phyloP scores from a whole-genome alignment of 148 eudicot genomes.

The Chenopodium suecicum region DNA sequence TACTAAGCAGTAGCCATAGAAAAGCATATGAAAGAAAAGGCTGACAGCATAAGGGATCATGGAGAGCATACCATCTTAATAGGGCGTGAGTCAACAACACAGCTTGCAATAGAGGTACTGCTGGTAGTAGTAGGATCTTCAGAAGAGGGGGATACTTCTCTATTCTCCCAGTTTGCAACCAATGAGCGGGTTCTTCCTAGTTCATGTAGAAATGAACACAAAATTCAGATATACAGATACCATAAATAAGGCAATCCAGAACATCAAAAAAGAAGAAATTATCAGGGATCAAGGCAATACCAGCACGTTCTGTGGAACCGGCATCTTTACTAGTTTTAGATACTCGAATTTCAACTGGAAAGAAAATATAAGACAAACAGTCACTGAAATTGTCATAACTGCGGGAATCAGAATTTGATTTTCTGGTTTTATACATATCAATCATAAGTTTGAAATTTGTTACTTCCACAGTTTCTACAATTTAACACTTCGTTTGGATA shows the following conservation, averaged over 20 bases:
- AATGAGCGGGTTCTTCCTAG: constrained; percentile 68
- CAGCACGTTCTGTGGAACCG: constrained; percentile 52
- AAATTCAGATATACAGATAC: not conserved
- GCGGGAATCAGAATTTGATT: not conserved
- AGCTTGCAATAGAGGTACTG: constrained; percentile 37
- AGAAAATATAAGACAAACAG: constrained; percentile 13
- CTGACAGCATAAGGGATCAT: not conserved
- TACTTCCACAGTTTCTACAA: not conserved
- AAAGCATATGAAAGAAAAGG: not conserved
- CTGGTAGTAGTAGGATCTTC: constrained; percentile 51
- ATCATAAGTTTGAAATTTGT: not conserved
- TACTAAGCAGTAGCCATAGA: not conserved
- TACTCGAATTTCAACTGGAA: constrained; percentile 64
- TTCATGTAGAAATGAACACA: constrained; percentile 10
- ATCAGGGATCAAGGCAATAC: constrained; percentile 35
- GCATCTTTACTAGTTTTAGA: constrained; percentile 50
- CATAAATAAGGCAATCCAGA: constrained; percentile 6
- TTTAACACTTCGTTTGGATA: not conserved
- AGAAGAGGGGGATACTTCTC: constrained; percentile 46
- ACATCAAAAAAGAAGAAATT: constrained; percentile 8
- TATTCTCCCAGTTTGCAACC: constrained; percentile 75
- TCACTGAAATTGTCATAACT: constrained; percentile 10
- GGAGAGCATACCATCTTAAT: constrained; percentile 46
- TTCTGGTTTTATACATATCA: not conserved
- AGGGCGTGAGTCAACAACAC: constrained; percentile 40